Evolutionary conservation across 495 filamentous ascomycete genomes (phyloP).

Genomic region (Penicillium crystallinum): DNA sequence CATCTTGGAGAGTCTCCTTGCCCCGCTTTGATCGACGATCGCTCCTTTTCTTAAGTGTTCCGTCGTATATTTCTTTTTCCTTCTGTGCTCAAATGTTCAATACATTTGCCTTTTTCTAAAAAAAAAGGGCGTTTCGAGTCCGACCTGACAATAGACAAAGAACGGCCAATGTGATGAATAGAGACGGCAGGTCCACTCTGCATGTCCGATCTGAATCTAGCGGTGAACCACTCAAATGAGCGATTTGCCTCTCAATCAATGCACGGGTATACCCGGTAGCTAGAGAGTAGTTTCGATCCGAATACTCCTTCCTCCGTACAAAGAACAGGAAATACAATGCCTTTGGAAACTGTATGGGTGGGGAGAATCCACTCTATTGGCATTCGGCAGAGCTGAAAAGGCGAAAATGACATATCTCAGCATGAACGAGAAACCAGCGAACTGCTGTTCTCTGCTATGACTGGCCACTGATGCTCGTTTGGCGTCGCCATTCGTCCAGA

Average conservation of each 20-base stretch:
- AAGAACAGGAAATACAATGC: not conserved
- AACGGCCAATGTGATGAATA: constrained; percentile 23
- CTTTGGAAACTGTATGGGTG: constrained; percentile 16
- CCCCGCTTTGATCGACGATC: constrained; percentile 14
- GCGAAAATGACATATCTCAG: constrained; percentile 29
- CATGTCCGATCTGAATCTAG: constrained; percentile 22
- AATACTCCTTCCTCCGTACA: too few relatives aligned
- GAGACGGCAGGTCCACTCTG: constrained; percentile 8
- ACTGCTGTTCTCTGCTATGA: constrained; percentile 6
- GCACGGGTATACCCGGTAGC: constrained; percentile 5
- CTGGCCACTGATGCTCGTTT: constrained; percentile 14
- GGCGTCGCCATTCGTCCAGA: constrained; percentile 10
- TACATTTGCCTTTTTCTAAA: constrained; percentile 2
- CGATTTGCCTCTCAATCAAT: constrained; percentile 3
- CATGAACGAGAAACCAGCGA: constrained; percentile 1
- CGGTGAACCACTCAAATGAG: constrained; percentile 25
- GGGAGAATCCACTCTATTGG: constrained; percentile 16
- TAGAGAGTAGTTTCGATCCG: too few relatives aligned
- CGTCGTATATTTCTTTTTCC: not conserved
- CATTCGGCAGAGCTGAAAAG: constrained; percentile 23
- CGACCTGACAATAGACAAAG: constrained; percentile 2
- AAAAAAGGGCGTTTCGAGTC: not conserved
- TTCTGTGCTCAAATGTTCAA: not conserved
- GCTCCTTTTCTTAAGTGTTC: not conserved
- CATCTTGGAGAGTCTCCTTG: constrained; percentile 2